Base-by-base conservation (phyloP, 1,139 yeast species). In the Candida tropicalis region DNA sequence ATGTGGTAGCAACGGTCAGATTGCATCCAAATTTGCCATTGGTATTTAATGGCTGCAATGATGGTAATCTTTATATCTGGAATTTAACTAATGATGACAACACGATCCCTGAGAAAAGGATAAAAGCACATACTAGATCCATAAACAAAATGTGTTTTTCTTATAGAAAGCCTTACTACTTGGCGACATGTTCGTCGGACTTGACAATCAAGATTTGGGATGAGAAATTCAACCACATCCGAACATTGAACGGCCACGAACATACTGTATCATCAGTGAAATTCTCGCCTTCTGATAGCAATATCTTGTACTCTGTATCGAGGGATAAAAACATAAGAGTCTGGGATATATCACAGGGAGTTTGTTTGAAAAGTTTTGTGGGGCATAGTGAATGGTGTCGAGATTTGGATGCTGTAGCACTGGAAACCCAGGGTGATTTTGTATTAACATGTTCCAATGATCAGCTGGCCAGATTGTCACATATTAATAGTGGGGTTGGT, bases 351-450 rank as follows among this genome's bases (percentile, higher is more conserved):
- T 63, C 70, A 12, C 74, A 80, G 5, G 97, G 96, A 0, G 81
- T 78, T 68, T 81, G 91, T 46, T 57, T 79, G 23, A 75, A 77
- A 47, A 79, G 87, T 1, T 81, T 88, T 48, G 70, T 77, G 7
- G 95, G 93, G 1, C 97, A 91, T 61, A 77, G 88, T 25, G 97
- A 89, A 53, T 91, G 98, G 98, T 90, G 89, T 8, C 72, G 96
- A 51, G 73, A 79, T 17, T 59, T 89, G 6, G 84, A 81, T 47
- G 74, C 62, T 3, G 59, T 58, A 4, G 49, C 57, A 41, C 41
- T 39, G 41, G 41, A 36, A 3, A 36, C 40, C 10, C 38, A 35
- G 22, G 84, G 84, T 3, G 85, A 82, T 43, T 86, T 76, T 54
- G 52, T 89, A 2, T 51, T 90, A 15, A 83, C 95, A 0, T 89